A percentile compares a stretch with the other conserved stretches of the same genome.
Conservation (phyloP, 805 yeast species). For the Kuraishia piskuri region DNA sequence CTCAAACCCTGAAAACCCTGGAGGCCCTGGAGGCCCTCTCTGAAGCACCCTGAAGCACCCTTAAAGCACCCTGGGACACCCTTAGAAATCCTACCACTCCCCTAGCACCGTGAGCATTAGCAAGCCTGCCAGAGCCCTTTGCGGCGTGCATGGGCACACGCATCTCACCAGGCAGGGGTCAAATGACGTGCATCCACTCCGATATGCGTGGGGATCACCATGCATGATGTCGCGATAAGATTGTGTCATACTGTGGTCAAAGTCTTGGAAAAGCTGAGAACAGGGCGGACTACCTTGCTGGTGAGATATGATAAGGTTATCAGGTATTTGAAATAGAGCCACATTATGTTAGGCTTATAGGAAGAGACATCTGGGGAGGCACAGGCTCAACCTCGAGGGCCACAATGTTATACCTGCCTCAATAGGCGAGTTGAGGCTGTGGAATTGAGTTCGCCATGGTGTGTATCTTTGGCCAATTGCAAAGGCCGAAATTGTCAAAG, state of each 20-base stretch:
- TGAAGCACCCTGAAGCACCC: no score
- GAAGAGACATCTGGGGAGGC: no score
- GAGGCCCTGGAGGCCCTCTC: no score
- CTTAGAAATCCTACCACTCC: not conserved
- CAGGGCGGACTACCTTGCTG: not conserved
- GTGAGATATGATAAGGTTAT: no score
- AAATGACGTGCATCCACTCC: not conserved
- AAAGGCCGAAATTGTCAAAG: not conserved
- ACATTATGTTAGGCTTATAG: not conserved
- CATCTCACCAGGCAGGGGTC: not conserved
- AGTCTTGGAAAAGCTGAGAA: not conserved
- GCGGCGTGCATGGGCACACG: not conserved
- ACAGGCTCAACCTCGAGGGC: no score
- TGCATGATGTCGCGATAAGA: not conserved
- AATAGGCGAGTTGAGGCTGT: not conserved
- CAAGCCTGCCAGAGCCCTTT: no score
- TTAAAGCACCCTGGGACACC: no score
- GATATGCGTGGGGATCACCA: not conserved
- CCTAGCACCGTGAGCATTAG: no score
- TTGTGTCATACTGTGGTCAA: not conserved
- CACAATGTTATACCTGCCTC: no score
- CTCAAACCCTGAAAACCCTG: not conserved
- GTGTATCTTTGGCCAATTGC: not conserved
- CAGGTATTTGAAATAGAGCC: not conserved
- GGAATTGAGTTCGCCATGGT: not conserved